These are phyloP conservation scores for Pilasporangium apinafurcum DNA, from an alignment of 352 stramenopile species.

Conservation along the genomic window DNA sequence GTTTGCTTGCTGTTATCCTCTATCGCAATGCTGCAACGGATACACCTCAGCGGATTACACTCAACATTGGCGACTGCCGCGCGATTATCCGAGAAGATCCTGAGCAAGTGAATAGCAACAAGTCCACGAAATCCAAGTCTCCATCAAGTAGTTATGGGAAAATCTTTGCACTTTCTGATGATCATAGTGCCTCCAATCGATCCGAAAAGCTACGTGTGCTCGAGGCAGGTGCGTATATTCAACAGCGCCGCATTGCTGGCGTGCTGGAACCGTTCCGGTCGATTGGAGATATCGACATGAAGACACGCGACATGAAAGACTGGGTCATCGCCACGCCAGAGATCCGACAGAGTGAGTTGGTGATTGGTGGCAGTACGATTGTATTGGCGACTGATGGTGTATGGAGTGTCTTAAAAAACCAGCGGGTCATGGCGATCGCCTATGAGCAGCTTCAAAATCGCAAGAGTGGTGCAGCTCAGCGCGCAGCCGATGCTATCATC, in stretches of 20 bases:
- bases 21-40: slow-evolving; percentile 28
- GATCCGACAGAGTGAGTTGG: slow-evolving; percentile 38
- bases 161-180: slow-evolving; percentile 32
- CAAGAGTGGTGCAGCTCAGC: slow-evolving; percentile 19
- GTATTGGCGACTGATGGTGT: slow-evolving; percentile 73
- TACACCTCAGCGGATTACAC: slow-evolving; percentile 37
- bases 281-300: slow-evolving; percentile 84
- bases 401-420: slow-evolving; percentile 59
- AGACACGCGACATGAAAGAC: slow-evolving; percentile 56
- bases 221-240: slow-evolving; percentile 54
- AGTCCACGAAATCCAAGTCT: slow-evolving; percentile 2
- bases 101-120: slow-evolving; percentile 10
- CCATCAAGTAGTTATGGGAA: slow-evolving; percentile 2
- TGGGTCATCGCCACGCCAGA: slow-evolving; percentile 73
- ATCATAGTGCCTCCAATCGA: slow-evolving; percentile 67
- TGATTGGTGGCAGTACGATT: slow-evolving; percentile 35
- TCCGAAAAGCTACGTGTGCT: slow-evolving; percentile 56
- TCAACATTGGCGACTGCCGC: slow-evolving; percentile 76
- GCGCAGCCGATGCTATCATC: slow-evolving; percentile 44
- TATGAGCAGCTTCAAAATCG: too few relatives aligned
- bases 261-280: slow-evolving; percentile 77
- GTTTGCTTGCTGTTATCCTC: slow-evolving; percentile 49
- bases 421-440: slow-evolving; percentile 45
- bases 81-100: slow-evolving; percentile 47
- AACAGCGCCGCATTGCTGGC: slow-evolving; percentile 66